A percentile compares a stretch with the other conserved stretches of the same genome.
These are phyloP conservation scores for Ampelocalamus luodianensis DNA, from an alignment of 176 grass and related monocot genomes.

Conservation along the genomic window DNA sequence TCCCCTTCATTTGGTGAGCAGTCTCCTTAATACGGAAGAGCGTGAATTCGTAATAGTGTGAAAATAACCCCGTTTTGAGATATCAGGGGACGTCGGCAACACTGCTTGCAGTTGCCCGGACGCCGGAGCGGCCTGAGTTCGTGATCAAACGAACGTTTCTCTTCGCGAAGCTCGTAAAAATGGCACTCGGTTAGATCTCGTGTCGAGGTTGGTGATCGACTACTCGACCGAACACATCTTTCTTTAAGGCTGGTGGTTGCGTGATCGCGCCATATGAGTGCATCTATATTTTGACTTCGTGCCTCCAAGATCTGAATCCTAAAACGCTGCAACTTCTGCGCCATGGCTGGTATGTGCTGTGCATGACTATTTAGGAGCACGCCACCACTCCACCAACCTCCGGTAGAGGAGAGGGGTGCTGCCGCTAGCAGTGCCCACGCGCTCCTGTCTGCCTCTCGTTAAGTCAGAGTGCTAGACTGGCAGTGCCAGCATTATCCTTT, in stretches of 20 bases:
- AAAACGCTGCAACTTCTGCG: slow-evolving; percentile 29
- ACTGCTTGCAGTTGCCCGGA: too few relatives aligned
- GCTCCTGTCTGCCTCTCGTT: slow-evolving; percentile 30
- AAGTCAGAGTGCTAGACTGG: not conserved
- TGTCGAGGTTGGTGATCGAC: not conserved
- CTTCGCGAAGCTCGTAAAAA: not conserved
- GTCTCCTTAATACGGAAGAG: not conserved
- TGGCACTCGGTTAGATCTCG: not conserved
- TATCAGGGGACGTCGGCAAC: too few relatives aligned
- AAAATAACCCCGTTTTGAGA: too few relatives aligned
- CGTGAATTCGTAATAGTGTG: not conserved
- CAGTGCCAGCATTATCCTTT: too few relatives aligned
- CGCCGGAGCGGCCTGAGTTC: not conserved
- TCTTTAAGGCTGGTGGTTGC: not conserved
- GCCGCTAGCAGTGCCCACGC: not conserved
- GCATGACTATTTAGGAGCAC: not conserved
- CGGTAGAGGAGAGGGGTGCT: not conserved
- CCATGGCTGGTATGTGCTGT: not conserved
- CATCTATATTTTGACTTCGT: slow-evolving; percentile 20
- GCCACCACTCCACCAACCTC: slow-evolving; percentile 19
- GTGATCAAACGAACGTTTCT: not conserved
- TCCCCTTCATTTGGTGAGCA: not conserved
- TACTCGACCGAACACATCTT: not conserved
- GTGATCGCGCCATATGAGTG: not conserved
- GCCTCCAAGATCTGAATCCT: slow-evolving; percentile 31